A percentile compares a stretch with the other conserved stretches of the same genome.
Evolutionary conservation across 805 yeast genomes (phyloP).

Genomic region (Monosporozyma unispora): DNA sequence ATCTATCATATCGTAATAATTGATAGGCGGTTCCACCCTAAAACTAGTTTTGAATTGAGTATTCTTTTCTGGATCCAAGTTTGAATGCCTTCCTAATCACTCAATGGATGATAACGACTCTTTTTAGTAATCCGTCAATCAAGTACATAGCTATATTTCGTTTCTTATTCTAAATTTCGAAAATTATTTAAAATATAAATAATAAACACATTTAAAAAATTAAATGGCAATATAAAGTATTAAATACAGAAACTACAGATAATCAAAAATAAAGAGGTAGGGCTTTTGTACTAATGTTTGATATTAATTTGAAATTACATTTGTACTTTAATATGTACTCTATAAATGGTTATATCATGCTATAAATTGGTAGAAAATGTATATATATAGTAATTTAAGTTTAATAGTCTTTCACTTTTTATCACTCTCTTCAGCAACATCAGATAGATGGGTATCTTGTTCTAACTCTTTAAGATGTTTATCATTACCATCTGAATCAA

Average conservation of each 20-base stretch:
- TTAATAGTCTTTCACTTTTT: background rate
- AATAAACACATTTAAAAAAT: background rate
- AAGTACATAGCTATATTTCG: background rate
- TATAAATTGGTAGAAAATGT: background rate
- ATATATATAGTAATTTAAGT: background rate
- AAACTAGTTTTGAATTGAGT: no score
- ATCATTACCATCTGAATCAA: slow-evolving; percentile 4
- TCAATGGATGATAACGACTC: no score
- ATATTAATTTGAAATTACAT: background rate
- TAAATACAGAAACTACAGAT: background rate
- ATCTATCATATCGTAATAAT: background rate
- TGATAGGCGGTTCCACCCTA: background rate
- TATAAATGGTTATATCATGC: background rate
- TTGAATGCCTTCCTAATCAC: no score
- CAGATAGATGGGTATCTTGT: background rate
- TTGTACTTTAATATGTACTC: background rate
- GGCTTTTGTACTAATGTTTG: background rate
- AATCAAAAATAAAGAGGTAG: no score
- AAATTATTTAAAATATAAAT: background rate
- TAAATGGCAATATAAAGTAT: no score
- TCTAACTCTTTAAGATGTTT: background rate
- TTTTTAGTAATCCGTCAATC: no score
- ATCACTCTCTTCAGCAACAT: background rate
- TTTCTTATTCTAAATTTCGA: background rate
- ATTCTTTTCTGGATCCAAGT: no score